Evolutionary conservation across 2,329 filamentous ascomycete species (phyloP).

Genomic region (Hypoxylon rubiginosum): DNA sequence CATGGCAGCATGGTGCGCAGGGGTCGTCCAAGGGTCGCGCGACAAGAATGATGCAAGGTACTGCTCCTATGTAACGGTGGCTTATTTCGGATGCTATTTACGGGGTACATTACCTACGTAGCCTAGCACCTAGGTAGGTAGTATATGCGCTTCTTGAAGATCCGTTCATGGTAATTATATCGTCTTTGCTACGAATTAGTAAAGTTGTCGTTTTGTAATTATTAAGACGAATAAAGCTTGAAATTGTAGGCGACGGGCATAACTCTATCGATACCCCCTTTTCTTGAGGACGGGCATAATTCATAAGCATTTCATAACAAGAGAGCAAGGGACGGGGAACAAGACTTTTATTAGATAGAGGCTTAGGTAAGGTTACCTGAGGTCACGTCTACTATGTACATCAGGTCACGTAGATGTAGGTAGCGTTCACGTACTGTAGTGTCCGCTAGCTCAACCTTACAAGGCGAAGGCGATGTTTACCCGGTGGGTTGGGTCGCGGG

Average conservation of each 20-base stretch:
- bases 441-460: slow-evolving; percentile 21
- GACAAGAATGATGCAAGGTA: slow-evolving; percentile 41
- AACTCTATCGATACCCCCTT: slow-evolving; percentile 8
- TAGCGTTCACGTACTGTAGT: neutral
- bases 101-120: slow-evolving; percentile 28
- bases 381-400: neutral
- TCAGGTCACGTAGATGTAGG: neutral
- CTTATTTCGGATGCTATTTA: slow-evolving; percentile 40
- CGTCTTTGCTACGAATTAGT: slow-evolving; percentile 1
- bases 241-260: neutral
- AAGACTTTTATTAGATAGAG: neutral
- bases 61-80: slow-evolving; percentile 40
- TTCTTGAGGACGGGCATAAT: slow-evolving; percentile 1
- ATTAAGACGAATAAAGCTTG: neutral
- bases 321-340: neutral
- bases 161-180: neutral
- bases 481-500: slow-evolving; percentile 40
- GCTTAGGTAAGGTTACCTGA: neutral
- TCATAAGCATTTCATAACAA: slow-evolving; percentile 17
- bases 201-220: neutral
- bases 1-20: slow-evolving; percentile 33
- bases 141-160: slow-evolving; percentile 13
- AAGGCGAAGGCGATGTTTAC: slow-evolving; percentile 31
- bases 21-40: slow-evolving; percentile 35
- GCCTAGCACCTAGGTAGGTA: too few relatives aligned